Evolutionary conservation across 345 rosid genomes (phyloP).

Genomic region (Litchi chinensis): DNA sequence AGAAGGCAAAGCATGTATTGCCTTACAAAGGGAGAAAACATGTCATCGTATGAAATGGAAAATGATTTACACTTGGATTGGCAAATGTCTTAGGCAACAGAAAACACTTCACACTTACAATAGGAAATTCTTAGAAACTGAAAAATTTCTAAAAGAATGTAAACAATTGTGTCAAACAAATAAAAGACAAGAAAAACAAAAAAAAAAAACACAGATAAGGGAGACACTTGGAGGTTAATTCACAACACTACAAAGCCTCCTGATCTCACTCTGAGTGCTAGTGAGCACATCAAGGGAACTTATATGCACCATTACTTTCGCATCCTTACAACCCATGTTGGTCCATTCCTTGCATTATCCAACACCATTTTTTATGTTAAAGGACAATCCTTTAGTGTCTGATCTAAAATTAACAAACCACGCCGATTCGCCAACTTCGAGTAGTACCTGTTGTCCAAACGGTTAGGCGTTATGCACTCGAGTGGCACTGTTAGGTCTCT

Average conservation of each 20-base stretch:
- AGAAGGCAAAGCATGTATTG: too few species aligned
- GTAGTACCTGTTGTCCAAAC: constrained; percentile 47
- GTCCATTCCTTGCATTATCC: constrained; percentile 27
- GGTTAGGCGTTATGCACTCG: constrained; percentile 28
- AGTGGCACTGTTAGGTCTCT: constrained; percentile 19
- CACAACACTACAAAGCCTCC: constrained; percentile 38
- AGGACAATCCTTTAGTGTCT: constrained; percentile 32
- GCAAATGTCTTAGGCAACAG: background rate
- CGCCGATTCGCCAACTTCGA: constrained; percentile 22
- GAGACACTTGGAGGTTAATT: background rate
- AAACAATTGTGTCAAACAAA: background rate
- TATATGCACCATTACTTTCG: constrained; percentile 41
- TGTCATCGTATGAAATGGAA: background rate
- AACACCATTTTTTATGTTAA: constrained; percentile 33
- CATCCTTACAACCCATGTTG: constrained; percentile 33
- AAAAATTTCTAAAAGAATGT: background rate
- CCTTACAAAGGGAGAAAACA: background rate
- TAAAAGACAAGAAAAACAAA: too few species aligned
- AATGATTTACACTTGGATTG: background rate
- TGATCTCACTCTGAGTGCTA: constrained; percentile 38
- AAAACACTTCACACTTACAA: background rate
- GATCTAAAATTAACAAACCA: constrained; percentile 44
- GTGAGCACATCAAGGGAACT: constrained; percentile 41
- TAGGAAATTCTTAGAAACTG: background rate
- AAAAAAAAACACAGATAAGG: too few species aligned